Evolutionary conservation across 164 flowering plant species (phyloP), one percentile per base, ranked within the genome.

Genomic region (Vitis rotundifolia): DNA sequence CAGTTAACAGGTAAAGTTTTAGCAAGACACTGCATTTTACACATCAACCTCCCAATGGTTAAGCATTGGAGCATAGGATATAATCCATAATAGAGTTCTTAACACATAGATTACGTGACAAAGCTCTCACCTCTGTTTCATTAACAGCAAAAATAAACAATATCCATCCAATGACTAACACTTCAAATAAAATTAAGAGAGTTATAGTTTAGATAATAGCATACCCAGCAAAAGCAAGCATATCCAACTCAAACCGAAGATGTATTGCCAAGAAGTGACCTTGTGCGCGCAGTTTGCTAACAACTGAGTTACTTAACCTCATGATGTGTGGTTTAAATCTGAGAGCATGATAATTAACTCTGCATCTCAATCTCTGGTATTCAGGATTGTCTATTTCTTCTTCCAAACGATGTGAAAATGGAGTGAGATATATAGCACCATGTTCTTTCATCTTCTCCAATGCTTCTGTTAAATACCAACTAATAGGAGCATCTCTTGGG

Each of bases 171-270:
- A 22, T 22, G 26, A 22, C 26, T 22, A 0, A 22, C 26, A 22
- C 26, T 22, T 22, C 26, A 22, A 22, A 22, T 22, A 22, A 22
- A 22, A 22, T 22, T 22, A 22, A 22, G 26, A 2, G 26, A 22
- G 26, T 22, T 22, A 22, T 22, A 22, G 26, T 22, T 22, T 22
- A 22, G 26, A 22, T 22, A 22, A 22, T 22, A 22, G 26, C 88
- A 58, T 86, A 95, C 99, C 99, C 98, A 70, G 99, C 99, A 86
- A 95, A 95, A 76, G 99, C 88, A 68, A 95, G 89, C 99, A 95
- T 95, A 76, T 95, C 99, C 99, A 91, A 91, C 83, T 95, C 99
- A 67, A 95, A 95, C 48, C 98, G 99, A 79, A 93, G 97, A 79
- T 95, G 99, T 78, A 95, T 95, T 55, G 98, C 82, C 99, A 95